Evolutionary conservation across 345 rosid species (phyloP), one percentile per base, ranked within the genome.

Genomic region (Lumnitzera littorea): DNA sequence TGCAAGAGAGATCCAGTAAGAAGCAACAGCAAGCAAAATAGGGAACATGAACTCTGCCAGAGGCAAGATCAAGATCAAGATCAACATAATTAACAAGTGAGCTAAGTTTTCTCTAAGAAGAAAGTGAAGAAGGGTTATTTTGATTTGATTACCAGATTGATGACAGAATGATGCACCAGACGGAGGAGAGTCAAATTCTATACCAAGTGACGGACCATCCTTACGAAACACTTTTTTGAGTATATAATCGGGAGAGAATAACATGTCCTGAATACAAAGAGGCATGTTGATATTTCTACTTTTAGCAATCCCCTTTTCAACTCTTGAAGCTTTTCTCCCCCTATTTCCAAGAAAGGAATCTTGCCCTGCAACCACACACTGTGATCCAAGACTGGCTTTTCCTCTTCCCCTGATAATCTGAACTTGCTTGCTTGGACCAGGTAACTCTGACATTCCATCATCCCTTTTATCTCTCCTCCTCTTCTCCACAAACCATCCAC

Each of bases 121-220:
- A 14, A 58, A 54, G 46, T 12, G 15, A 15, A 46, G 51, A 61
- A 64, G 49, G 31, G 55, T 53, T 20, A 55, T 24, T 16, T 36
- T 20, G 43, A 23, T 55, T 25, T 73, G 76, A 82, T 12, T 27
- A 67, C 70, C 61, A 27, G 60, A 78, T 72, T 64, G 53, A 62
- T 24, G 24, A 29, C 24, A 46, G 50, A 10, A 65, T 65, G 66
- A 70, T 29, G 64, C 67, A 66, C 61, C 64, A 51, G 80, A 67
- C 43, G 91, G 88, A 68, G 75, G 80, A 55, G 74, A 73, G 59
- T 86, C 89, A 62, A 94, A 94, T 61, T 80, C 87, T 56, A 49
- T 67, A 69, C 92, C 96, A 60, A 94, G 95, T 4, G 79, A 64
- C n/a, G 99, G 99, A 62, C 97, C 97, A 71, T 94, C 99, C 76